phyloP scores from a whole-genome alignment of 1,284 basidiomycete species.

The Ceratorhiza oryzae-sativae region DNA sequence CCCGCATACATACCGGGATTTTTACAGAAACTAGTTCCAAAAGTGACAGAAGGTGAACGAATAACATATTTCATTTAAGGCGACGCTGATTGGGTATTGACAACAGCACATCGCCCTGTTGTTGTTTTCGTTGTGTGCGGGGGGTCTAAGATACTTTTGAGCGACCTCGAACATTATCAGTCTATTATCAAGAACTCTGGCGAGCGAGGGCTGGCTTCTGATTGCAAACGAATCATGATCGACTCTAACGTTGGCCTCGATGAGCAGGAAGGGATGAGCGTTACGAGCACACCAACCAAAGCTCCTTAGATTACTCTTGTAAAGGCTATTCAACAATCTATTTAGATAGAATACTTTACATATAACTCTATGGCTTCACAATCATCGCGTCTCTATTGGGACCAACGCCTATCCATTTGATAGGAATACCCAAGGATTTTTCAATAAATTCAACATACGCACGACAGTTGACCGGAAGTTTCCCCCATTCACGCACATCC shows the following conservation, averaged over 20 bases:
- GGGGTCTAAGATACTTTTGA: conserved; percentile 69
- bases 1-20: conserved; percentile 66
- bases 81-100: neutral
- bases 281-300: neutral
- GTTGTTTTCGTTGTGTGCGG: conserved; percentile 74
- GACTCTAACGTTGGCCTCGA: conserved; percentile 1
- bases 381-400: conserved; percentile 86
- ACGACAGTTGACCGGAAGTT: conserved; percentile 85
- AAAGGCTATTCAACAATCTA: neutral
- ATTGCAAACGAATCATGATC: conserved; percentile 12
- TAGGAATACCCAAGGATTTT: conserved; percentile 74
- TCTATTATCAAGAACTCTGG: conserved; percentile 14
- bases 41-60: conserved; percentile 45
- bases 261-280: too few species aligned
- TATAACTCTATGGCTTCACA: conserved; percentile 24
- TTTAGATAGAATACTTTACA: neutral
- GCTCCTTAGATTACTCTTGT: neutral
- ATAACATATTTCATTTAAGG: neutral
- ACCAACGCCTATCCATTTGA: conserved; percentile 93
- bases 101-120: conserved; percentile 47
- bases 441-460: conserved; percentile 92
- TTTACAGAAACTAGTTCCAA: conserved; percentile 56
- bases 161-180: conserved; percentile 51
- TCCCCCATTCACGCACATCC: conserved; percentile 69
- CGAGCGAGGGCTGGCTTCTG: neutral